These are phyloP conservation scores for Metschnikowia borealis DNA, from an alignment of 805 yeast species.

Conservation along the genomic window DNA sequence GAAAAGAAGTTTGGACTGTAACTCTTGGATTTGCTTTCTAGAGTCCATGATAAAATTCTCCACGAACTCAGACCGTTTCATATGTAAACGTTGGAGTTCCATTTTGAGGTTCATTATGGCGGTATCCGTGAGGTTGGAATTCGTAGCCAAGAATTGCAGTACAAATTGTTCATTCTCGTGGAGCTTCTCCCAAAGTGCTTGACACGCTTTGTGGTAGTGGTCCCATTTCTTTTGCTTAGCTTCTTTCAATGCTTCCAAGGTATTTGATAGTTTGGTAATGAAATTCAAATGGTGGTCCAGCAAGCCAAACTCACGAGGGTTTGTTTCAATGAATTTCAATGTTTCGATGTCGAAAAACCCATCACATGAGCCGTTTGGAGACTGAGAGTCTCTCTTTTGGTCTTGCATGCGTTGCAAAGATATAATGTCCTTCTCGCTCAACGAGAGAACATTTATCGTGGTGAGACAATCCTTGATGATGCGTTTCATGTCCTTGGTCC, in stretches of 20 bases:
- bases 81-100: conserved; percentile 56
- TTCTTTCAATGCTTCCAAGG: conserved; percentile 30
- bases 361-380: conserved; percentile 19
- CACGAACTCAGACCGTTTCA: conserved; percentile 59
- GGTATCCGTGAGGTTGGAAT: conserved; percentile 44
- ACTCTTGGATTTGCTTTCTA: conserved; percentile 51
- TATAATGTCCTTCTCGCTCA: conserved; percentile 31
- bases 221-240: conserved; percentile 36
- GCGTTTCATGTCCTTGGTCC: conserved; percentile 23
- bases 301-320: conserved; percentile 40
- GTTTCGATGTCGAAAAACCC: conserved; percentile 38
- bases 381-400: conserved; percentile 1
- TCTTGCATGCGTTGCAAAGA: conserved; percentile 30
- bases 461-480: conserved; percentile 25
- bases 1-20: conserved; percentile 63
- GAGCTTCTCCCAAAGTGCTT: conserved; percentile 53
- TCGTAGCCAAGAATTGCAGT: conserved; percentile 41
- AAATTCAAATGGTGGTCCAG: conserved; percentile 32
- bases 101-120: conserved; percentile 48
- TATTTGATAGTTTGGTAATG: conserved; percentile 26
- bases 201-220: conserved; percentile 38
- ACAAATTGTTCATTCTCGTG: conserved; percentile 42
- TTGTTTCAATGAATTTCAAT: conserved; percentile 28
- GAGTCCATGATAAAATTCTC: conserved; percentile 64
- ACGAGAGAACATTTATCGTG: conserved; percentile 25